Evolutionary conservation across 495 filamentous ascomycete species (phyloP), one percentile per base, ranked within the genome.

Genomic region (Penicillium parvum): DNA sequence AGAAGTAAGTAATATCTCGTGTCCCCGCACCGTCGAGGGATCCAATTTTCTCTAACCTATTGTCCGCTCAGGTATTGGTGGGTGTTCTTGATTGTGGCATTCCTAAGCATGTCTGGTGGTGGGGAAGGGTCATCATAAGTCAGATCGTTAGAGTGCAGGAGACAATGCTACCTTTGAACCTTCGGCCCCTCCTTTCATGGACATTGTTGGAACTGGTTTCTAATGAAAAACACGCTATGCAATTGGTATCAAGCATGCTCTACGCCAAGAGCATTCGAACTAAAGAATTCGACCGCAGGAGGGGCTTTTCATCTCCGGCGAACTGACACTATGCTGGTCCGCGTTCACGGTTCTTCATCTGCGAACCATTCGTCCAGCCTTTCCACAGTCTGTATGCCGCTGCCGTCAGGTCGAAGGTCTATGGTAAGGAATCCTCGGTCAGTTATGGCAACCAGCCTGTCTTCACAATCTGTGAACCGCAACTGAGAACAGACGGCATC

Each of bases 371-470:
- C 25, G 10, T 39, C 32, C 2, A 4, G 16, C 11, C 15, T 29
- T 8, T 50, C 32, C 3, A 44, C 20, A 7, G 27, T 19, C 20
- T 27, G 37, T 7, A 20, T 26, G 6, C 43, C 47, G 32, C 19
- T 35, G 2, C 48, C 50, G n/a, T 44, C 30, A 7, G 58, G 52
- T 7, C 59, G 45, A 11, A 74, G 42, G 52, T 66, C 46, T 60
- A 69, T 64, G 9, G 57, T 37, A 53, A 71, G 63, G 21, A 76
- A 34, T 9, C 74, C 74, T 28, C 57, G 64, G 50, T 76, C 73
- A 11, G 74, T 75, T 8, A 72, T 52, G 7, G 59, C 71, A 45
- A 69, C 43, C n/a, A 76, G 45, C 22, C 67, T 61, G 39, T 68
- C 43, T 40, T 75, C 72, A 2, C 58, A 50, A 2, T 64, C 50